Conservation (phyloP, 129 eudicot genomes). For the Heracleum sosnowskyi region DNA sequence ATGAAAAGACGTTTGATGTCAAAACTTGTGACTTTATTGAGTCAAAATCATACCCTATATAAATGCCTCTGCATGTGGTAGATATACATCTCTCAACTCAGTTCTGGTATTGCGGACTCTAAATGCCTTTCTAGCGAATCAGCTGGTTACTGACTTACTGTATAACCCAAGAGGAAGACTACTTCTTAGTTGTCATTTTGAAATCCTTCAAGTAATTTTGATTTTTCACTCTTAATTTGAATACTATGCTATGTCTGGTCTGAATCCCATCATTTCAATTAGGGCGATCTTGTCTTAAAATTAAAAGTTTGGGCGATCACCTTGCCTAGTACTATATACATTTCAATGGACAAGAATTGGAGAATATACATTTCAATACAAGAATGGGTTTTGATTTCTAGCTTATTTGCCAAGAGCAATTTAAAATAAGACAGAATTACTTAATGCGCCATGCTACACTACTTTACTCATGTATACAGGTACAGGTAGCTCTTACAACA, state of each 20-base stretch:
- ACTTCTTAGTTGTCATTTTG: not conserved
- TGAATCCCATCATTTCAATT: no score
- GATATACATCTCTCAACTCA: not conserved
- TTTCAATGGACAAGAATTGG: no score
- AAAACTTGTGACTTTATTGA: not conserved
- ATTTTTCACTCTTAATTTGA: no score
- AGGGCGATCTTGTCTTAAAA: no score
- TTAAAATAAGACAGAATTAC: not conserved
- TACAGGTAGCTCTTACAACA: not conserved
- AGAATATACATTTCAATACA: no score
- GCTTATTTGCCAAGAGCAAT: not conserved
- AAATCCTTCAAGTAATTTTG: not conserved
- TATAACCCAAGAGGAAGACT: not conserved
- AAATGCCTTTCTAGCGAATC: not conserved
- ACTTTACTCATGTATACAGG: not conserved
- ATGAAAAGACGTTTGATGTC: not conserved
- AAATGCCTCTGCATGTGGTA: not conserved
- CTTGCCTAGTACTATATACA: no score
- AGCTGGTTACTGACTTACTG: not conserved
- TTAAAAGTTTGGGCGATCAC: no score
- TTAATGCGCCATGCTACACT: not conserved
- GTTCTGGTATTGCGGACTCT: not conserved
- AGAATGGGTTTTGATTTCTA: no score
- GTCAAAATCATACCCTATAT: not conserved
- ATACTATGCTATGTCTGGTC: no score